Evolutionary conservation across 2,329 filamentous ascomycete genomes (phyloP).

Genomic region (Neurospora sp.): DNA sequence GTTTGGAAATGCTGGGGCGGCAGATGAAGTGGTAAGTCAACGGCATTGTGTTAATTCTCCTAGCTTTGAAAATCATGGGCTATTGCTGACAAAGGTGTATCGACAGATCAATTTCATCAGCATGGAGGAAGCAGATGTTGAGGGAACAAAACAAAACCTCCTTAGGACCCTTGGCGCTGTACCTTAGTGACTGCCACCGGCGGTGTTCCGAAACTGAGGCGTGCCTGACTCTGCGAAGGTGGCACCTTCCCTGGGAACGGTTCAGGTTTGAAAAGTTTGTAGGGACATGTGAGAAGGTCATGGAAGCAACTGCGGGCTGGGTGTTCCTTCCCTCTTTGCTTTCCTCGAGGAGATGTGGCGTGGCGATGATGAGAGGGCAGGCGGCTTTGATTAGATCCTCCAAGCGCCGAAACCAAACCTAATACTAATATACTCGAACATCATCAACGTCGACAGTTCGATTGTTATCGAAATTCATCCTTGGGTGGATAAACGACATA

Average conservation of each 20-base stretch:
- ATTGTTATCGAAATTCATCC: background rate
- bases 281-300: background rate
- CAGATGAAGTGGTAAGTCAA: slow-evolving; percentile 62
- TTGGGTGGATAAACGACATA: background rate
- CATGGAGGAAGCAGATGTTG: slow-evolving; percentile 50
- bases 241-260: background rate
- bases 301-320: background rate
- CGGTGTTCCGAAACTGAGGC: slow-evolving; percentile 28
- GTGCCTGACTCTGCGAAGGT: background rate
- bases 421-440: background rate
- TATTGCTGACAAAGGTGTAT: slow-evolving; percentile 10
- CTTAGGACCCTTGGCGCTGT: slow-evolving; percentile 36
- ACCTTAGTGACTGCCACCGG: slow-evolving; percentile 6
- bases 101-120: slow-evolving; percentile 55
- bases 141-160: slow-evolving; percentile 49
- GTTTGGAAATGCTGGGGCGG: slow-evolving; percentile 53
- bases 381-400: background rate
- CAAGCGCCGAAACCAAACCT: background rate
- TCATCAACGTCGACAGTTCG: background rate
- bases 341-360: background rate
- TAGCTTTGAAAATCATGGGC: background rate
- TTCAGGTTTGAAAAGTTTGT: background rate
- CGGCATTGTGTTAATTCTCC: background rate
- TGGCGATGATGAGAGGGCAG: background rate
- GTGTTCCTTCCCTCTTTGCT: slow-evolving; percentile 1